These are phyloP conservation scores for Plasmodium coatneyi DNA, from an alignment of 169 alveolate genomes.

Conservation along the genomic window DNA sequence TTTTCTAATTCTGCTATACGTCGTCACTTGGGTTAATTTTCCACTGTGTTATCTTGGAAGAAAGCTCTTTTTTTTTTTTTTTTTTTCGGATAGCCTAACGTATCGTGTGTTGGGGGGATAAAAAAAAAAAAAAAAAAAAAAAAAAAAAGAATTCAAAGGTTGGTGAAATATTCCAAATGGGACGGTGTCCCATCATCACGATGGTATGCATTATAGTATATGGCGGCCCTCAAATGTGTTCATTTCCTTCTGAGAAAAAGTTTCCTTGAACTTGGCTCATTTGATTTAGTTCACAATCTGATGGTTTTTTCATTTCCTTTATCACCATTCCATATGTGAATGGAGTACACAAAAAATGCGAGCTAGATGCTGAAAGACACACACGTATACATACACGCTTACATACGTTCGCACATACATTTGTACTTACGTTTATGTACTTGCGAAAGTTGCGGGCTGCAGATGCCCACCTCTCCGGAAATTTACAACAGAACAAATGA, in stretches of 20 bases:
- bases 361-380: background rate
- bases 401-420: background rate
- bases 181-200: background rate
- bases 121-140: conserved; percentile 1
- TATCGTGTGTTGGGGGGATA: background rate
- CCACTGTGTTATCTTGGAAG: background rate
- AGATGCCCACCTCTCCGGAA: background rate
- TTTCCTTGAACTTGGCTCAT: background rate
- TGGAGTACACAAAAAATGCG: background rate
- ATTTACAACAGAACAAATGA: background rate
- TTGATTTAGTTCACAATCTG: background rate
- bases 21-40: background rate
- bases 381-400: background rate
- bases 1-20: background rate
- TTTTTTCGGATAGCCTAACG: background rate
- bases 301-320: background rate
- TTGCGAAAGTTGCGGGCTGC: background rate
- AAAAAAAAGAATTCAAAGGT: background rate
- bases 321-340: background rate
- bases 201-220: background rate
- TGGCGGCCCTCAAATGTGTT: background rate
- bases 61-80: background rate
- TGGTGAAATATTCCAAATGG: background rate
- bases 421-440: background rate
- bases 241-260: background rate